These are phyloP conservation scores for Tolypocladium tundrense DNA, from an alignment of 2,329 filamentous ascomycete genomes.

Conservation along the genomic window DNA sequence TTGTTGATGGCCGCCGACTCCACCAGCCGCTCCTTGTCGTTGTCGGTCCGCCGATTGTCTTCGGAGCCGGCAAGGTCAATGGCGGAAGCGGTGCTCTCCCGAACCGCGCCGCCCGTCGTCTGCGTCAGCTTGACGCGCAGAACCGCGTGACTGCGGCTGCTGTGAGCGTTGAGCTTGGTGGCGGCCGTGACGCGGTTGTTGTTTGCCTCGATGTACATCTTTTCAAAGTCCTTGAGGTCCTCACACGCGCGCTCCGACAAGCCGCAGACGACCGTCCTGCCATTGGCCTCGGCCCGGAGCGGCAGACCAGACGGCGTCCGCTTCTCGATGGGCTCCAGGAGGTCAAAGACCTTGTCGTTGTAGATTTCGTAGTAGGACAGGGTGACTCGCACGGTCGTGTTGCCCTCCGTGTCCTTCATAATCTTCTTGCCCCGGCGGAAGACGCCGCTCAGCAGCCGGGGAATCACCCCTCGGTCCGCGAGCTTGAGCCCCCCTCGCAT, in stretches of 20 bases:
- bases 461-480: slow-evolving; percentile 79
- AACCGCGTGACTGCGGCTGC: slow-evolving; percentile 81
- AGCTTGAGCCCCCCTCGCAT: slow-evolving; percentile 87
- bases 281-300: slow-evolving; percentile 74
- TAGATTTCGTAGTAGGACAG: slow-evolving; percentile 96
- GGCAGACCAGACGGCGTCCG: slow-evolving; percentile 71
- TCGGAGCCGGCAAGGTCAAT: slow-evolving; percentile 95
- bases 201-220: slow-evolving; percentile 84
- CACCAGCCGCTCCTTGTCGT: slow-evolving; percentile 83
- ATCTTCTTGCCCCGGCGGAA: slow-evolving; percentile 81
- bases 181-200: slow-evolving; percentile 80
- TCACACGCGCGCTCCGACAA: slow-evolving; percentile 73
- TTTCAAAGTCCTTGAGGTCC: slow-evolving; percentile 82
- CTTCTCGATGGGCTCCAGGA: slow-evolving; percentile 82
- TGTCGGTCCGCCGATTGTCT: slow-evolving; percentile 89
- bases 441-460: slow-evolving; percentile 71
- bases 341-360: slow-evolving; percentile 88
- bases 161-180: slow-evolving; percentile 88
- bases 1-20: slow-evolving; percentile 98
- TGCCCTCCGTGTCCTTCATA: slow-evolving; percentile 62
- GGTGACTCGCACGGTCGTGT: slow-evolving; percentile 61
- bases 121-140: slow-evolving; percentile 83
- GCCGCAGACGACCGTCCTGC: slow-evolving; percentile 79
- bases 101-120: slow-evolving; percentile 54
- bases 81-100: slow-evolving; percentile 77